Base-by-base conservation (phyloP, 2,329 filamentous ascomycete genomes). In the Penicillium freii region DNA sequence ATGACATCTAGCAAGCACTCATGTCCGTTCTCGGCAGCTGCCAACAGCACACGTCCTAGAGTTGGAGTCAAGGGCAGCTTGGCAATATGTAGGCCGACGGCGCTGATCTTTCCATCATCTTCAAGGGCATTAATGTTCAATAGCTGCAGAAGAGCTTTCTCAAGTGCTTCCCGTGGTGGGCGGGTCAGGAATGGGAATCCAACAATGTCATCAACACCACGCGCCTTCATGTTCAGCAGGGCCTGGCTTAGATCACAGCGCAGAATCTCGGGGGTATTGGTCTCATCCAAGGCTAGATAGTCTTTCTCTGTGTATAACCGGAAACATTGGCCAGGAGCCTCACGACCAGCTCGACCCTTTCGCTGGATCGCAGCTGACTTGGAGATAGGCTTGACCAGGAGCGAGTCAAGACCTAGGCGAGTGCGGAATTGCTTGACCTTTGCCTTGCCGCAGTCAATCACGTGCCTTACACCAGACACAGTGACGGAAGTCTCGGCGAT, bases 401-500 rank as follows among this genome's bases (percentile, higher is more conserved):
- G 82, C 0, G 93, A 96, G 66, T 97, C 93, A 69, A 99, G 87
- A 5, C 92, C 92, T 0, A 97, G 82, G 0, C 87, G 84, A 17
- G 89, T 85, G 15, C 92, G 88, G 71, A 92, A 99, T 63, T 96
- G 89, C 75, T 97, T 97, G 62, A 95, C 84, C 72, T 99, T 99
- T 9, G 90, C 90, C 69, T 97, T 97, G 45, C 94, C 94, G 54
- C 90, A 90, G 70, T 99, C 94, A 21, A 99, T 83, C 10, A 99
- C 93, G 66, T 89, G 94, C 5, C 91, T 86, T 7, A 99, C 92
- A 2, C 94, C 94, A 0, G 93, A 89, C 0, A 99, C 92, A 0
- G 94, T 99, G 58, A 99, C 90, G 1, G 94, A 97, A 0, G 94
- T 97, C 73, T 99, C 94, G n/a, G 94, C 94, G 67, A 99, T 97